Conservation (phyloP, 2,329 filamentous ascomycete genomes). For the Amylocarpus encephaloides region DNA sequence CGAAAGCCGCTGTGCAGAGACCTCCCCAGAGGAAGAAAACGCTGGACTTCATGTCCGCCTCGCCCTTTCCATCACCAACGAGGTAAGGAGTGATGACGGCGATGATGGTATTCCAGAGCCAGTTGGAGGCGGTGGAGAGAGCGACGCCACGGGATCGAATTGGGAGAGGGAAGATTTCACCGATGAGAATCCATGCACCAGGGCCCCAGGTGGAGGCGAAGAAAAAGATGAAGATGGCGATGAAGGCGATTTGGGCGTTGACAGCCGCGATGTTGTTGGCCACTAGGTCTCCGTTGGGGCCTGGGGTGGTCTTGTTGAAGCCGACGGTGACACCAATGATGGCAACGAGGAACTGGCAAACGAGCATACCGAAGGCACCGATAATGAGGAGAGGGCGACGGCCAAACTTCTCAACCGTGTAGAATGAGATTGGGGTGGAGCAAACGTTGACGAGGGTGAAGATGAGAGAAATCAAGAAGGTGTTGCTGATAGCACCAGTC, state of each 20-base stretch:
- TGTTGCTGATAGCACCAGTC: constrained; percentile 67
- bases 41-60: constrained; percentile 63
- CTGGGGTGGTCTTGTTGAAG: constrained; percentile 54
- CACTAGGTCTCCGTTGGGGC: constrained; percentile 39
- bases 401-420: constrained; percentile 73
- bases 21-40: constrained; percentile 72
- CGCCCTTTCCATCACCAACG: constrained; percentile 55
- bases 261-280: constrained; percentile 40
- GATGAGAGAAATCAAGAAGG: constrained; percentile 78
- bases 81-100: constrained; percentile 74
- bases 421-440: constrained; percentile 85
- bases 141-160: constrained; percentile 79
- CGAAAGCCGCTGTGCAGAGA: constrained; percentile 62
- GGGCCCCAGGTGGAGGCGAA: constrained; percentile 85
- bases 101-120: constrained; percentile 55
- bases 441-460: constrained; percentile 83
- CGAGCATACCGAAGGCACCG: constrained; percentile 74
- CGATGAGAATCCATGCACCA: constrained; percentile 71
- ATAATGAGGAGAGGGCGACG: constrained; percentile 73
- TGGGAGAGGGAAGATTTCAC: constrained; percentile 80
- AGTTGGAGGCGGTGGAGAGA: constrained; percentile 43
- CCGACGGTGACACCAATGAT: constrained; percentile 63
- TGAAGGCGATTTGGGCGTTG: constrained; percentile 73
- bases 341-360: constrained; percentile 81
- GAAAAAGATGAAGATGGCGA: constrained; percentile 75